Evolutionary conservation across 2,329 filamentous ascomycete species (phyloP).

Genomic region (Trichoderma breve): DNA sequence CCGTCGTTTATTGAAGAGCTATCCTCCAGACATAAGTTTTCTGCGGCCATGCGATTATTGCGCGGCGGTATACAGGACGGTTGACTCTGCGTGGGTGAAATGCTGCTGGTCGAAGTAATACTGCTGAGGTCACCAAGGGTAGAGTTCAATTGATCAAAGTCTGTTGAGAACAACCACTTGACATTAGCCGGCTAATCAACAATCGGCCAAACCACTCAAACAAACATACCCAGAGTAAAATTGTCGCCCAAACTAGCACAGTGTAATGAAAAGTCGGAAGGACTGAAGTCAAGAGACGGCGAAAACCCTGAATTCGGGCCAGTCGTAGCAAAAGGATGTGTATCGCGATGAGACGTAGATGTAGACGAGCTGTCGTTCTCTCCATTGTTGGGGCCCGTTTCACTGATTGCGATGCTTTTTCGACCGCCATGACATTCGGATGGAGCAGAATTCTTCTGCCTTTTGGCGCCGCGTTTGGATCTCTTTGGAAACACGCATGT

Average conservation of each 20-base stretch:
- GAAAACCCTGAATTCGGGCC: not conserved
- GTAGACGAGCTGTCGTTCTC: not conserved
- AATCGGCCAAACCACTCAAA: not conserved
- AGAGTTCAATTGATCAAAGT: conserved; percentile 1
- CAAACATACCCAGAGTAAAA: not conserved
- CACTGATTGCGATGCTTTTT: not conserved
- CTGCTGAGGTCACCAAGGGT: not conserved
- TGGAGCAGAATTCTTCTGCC: conserved; percentile 4
- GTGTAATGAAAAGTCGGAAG: not conserved
- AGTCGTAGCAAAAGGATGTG: not conserved
- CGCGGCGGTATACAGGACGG: not conserved
- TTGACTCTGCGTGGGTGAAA: not conserved
- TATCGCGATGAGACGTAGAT: not conserved
- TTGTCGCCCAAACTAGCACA: not conserved
- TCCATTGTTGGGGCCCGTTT: not conserved
- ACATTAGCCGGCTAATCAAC: not conserved
- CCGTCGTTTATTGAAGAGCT: not conserved
- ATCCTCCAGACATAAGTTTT: not conserved
- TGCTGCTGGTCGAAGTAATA: not conserved
- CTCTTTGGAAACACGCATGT: conserved; percentile 5
- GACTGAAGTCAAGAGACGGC: not conserved
- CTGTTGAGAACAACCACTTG: not conserved
- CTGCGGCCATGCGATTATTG: not conserved
- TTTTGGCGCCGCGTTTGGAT: conserved; percentile 6
- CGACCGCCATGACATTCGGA: not conserved